Evolutionary conservation across 1,139 yeast species (phyloP).

Genomic region (Candida frijolesensis): DNA sequence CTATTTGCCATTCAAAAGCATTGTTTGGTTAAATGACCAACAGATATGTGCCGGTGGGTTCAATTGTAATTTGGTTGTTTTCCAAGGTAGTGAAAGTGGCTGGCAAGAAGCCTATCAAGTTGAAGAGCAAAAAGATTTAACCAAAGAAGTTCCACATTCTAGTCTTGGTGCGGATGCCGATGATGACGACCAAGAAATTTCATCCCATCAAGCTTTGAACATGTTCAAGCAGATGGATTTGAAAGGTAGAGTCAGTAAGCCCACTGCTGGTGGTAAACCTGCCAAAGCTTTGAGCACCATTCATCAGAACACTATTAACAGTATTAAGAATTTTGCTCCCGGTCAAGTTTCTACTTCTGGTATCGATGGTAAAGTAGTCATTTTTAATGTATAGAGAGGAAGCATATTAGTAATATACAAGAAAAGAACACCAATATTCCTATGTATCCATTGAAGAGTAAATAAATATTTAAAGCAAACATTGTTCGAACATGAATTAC

Average conservation of each 20-base stretch:
- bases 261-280: conserved; percentile 32
- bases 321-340: conserved; percentile 64
- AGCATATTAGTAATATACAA: too few relatives aligned
- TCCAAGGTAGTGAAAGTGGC: conserved; percentile 65
- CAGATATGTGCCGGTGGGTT: conserved; percentile 88
- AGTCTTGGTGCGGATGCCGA: conserved; percentile 32
- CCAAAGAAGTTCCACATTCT: conserved; percentile 35
- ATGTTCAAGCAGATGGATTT: conserved; percentile 96
- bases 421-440: too few relatives aligned
- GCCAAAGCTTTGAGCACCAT: conserved; percentile 65
- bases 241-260: conserved; percentile 73
- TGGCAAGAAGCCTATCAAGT: conserved; percentile 71
- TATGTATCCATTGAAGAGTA: too few relatives aligned
- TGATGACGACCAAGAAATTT: conserved; percentile 61
- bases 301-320: conserved; percentile 89
- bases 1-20: conserved; percentile 78
- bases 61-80: conserved; percentile 88
- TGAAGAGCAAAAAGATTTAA: conserved; percentile 54
- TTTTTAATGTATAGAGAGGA: conserved; percentile 39
- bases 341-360: conserved; percentile 52
- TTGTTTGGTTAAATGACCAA: conserved; percentile 66
- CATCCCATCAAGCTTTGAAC: conserved; percentile 82
- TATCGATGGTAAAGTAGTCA: conserved; percentile 87
- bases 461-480: too few relatives aligned
- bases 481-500: background rate